phyloP scores from a whole-genome alignment of 1,139 yeast species.

The Scheffersomyces insectosa region DNA sequence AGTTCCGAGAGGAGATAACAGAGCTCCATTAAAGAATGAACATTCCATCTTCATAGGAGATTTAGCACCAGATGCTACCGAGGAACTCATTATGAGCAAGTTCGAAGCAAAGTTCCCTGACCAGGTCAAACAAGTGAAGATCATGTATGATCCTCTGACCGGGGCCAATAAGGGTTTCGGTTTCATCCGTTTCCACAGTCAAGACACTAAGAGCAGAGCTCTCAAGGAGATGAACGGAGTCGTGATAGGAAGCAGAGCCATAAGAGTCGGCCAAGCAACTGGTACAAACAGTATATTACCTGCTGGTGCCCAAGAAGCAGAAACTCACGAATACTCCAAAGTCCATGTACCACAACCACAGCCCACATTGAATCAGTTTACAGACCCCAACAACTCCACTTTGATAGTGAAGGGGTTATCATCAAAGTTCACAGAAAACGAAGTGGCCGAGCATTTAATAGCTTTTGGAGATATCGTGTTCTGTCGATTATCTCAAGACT shows the following conservation, averaged over 20 bases:
- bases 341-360: constrained; percentile 31
- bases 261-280: constrained; percentile 57
- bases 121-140: constrained; percentile 80
- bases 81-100: constrained; percentile 62
- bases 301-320: constrained; percentile 1
- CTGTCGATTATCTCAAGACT: constrained; percentile 22
- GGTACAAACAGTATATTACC: constrained; percentile 9
- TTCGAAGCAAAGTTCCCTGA: constrained; percentile 69
- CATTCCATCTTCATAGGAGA: constrained; percentile 86
- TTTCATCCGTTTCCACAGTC: constrained; percentile 77
- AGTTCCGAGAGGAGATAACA: constrained; percentile 1
- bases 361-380: constrained; percentile 30
- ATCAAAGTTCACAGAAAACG: constrained; percentile 29
- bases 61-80: constrained; percentile 74
- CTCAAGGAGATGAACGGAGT: constrained; percentile 81
- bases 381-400: constrained; percentile 41
- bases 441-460: constrained; percentile 28
- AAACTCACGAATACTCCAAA: constrained; percentile 9
- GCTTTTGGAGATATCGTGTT: constrained; percentile 38
- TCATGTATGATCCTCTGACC: constrained; percentile 79
- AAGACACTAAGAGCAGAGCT: constrained; percentile 74
- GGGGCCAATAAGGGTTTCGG: constrained; percentile 87
- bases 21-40: constrained; percentile 37
- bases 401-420: constrained; percentile 32
- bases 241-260: constrained; percentile 70